Evolutionary conservation across 106 monocot genomes (phyloP), one percentile per base, ranked within the genome.

Genomic region (Allium cepa): DNA sequence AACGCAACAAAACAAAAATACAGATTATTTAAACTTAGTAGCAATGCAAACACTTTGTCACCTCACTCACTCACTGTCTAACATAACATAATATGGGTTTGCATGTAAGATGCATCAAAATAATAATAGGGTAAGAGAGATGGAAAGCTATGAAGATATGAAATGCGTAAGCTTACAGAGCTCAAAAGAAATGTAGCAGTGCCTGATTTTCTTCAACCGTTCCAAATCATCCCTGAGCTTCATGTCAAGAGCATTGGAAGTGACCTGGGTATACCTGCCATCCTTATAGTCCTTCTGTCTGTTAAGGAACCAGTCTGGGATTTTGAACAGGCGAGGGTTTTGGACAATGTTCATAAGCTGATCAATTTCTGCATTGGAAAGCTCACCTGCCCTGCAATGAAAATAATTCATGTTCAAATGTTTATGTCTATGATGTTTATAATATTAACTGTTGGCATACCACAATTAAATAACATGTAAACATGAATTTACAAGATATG

Each of bases 271-370:
- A 72, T 76, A 84, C 73, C 84, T 80, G 4, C 88, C 88, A 73
- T 84, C 88, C 64, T 88, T 88, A 73, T 88, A 81, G 22, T 84
- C 84, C 76, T 84, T 84, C 76, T 88, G 83, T 28, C 88, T 79
- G 76, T 88, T 88, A 26, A 88, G 53, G 60, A 88, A 88, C 88
- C 88, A 88, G 17, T 88, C 84, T 46, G 88, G 84, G 56, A 88
- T 84, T 64, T 87, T 87, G 69, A 83, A 87, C 67, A 83, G 83
- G 36, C 80, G 83, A 63, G 87, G 87, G 57, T 87, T 88, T 9
- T 80, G 78, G 9, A 88, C 80, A 64, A 88, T 62, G 0, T 72
- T 84, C 88, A 88, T 88, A 47, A 84, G 59, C 46, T 76, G 81
- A 62, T 88, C 88, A 36, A 88, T 74, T 64, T 88, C 88, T n/a